phyloP scores from a whole-genome alignment of 1,139 yeast species.

The Suhomyces taliae region DNA sequence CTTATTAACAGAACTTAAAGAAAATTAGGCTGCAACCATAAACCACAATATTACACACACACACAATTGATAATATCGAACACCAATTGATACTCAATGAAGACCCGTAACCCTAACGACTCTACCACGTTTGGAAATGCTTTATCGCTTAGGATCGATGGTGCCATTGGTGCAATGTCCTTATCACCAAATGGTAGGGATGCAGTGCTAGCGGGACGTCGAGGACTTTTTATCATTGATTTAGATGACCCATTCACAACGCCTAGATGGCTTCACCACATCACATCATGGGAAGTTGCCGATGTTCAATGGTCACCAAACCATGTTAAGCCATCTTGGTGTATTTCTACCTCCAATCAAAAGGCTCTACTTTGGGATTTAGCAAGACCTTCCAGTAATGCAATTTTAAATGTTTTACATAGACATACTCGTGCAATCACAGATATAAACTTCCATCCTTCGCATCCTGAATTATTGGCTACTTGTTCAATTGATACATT shows the following conservation, averaged over 20 bases:
- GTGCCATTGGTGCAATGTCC: slow-evolving; percentile 92
- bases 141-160: slow-evolving; percentile 82
- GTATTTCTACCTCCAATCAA: slow-evolving; percentile 90
- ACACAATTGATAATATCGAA: too few relatives aligned
- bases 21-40: too few relatives aligned
- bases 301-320: slow-evolving; percentile 97
- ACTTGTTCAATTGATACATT: slow-evolving; percentile 92
- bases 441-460: slow-evolving; percentile 89
- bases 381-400: slow-evolving; percentile 69
- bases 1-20: too few relatives aligned
- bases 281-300: slow-evolving; percentile 97
- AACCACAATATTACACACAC: too few relatives aligned
- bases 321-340: slow-evolving; percentile 85
- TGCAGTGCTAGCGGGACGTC: slow-evolving; percentile 86
- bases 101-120: slow-evolving; percentile 19
- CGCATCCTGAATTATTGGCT: slow-evolving; percentile 84
- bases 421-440: slow-evolving; percentile 92
- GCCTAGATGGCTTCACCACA: slow-evolving; percentile 89
- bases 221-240: slow-evolving; percentile 87
- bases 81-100: background rate
- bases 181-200: slow-evolving; percentile 91
- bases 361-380: slow-evolving; percentile 94
- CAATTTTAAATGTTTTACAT: slow-evolving; percentile 84
- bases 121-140: slow-evolving; percentile 73
- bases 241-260: slow-evolving; percentile 93